Evolutionary conservation across 331 rosid species (phyloP).

Genomic region (Dryas integrifolia): DNA sequence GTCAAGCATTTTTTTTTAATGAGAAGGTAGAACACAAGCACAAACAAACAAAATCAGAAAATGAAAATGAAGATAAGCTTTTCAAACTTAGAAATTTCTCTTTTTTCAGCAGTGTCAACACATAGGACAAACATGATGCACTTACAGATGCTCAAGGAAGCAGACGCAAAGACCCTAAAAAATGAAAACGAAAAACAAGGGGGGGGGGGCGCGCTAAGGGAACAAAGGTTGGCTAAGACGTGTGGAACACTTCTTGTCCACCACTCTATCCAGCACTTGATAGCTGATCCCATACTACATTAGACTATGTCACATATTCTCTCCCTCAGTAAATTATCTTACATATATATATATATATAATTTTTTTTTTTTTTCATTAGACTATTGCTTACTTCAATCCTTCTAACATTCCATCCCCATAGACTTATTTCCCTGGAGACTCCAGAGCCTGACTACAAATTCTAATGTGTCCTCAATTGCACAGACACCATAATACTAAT

Average conservation of each 20-base stretch:
- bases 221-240: background rate
- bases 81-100: background rate
- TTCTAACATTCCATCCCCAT: background rate
- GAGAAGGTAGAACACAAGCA: background rate
- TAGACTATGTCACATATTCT: background rate
- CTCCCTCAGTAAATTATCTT: background rate
- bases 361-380: background rate
- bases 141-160: background rate
- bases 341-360: background rate
- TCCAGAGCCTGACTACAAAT: background rate
- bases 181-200: background rate
- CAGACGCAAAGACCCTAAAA: background rate
- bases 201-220: too few species aligned
- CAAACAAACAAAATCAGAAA: slow-evolving; percentile 19
- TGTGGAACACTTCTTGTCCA: background rate
- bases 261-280: background rate
- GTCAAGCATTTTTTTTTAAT: background rate
- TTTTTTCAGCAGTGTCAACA: background rate
- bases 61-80: slow-evolving; percentile 1
- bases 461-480: background rate
- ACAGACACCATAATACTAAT: background rate
- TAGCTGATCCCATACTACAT: background rate
- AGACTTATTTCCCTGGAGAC: background rate
- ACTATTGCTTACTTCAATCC: background rate
- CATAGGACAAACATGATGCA: background rate